Base-by-base conservation (phyloP, 83 land plant species). In the Picea abies region DNA sequence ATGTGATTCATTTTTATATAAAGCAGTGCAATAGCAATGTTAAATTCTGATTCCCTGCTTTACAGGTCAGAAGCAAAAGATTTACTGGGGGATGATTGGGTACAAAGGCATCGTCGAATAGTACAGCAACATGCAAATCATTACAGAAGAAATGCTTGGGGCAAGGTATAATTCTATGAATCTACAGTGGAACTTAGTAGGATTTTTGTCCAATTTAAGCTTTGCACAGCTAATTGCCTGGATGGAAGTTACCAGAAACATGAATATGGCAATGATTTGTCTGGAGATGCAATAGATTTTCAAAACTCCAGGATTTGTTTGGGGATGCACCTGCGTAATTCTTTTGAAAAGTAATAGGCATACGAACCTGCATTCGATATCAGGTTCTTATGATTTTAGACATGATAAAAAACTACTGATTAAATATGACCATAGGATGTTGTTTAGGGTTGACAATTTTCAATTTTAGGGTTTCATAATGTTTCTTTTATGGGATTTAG, bases 21-120 rank as follows among this genome's bases (percentile, higher is more conserved):
- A 17, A 37, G 14, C 17, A 29, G 60, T 81, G 72, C 41, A 16
- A 23, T 8, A 26, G 62, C 22, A 47, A 25, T 81, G 25, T 41
- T 52, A 9, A 25, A n/a, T 58, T 83, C n/a, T 37, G 60, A 44
- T 44, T 67, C 14, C 56, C 37, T 32, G 39, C 10, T 58, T 81
- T 23, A 47, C 86, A 89, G 90, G 75, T 89, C 90, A 60, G 90
- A 89, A 60, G 90, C 87, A 12, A 84, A 79, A 71, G 84, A 84
- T 56, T 66, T 87, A 52, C 63, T 89, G 44, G 90, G 90, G 44
- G 90, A 87, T 62, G 90, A 89, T 60, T 89, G 90, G 90, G 83
- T 89, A 16, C 90, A 89, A 82, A 71, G 82, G 56, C 90, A 87
- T 70, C 90, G 90, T 5, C 68, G 87, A 19, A 82, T 87, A 37